A percentile compares a stretch with the other conserved stretches of the same genome.
Conservation (phyloP, 495 filamentous ascomycete species). For the Sphaerosporella brunnea region DNA sequence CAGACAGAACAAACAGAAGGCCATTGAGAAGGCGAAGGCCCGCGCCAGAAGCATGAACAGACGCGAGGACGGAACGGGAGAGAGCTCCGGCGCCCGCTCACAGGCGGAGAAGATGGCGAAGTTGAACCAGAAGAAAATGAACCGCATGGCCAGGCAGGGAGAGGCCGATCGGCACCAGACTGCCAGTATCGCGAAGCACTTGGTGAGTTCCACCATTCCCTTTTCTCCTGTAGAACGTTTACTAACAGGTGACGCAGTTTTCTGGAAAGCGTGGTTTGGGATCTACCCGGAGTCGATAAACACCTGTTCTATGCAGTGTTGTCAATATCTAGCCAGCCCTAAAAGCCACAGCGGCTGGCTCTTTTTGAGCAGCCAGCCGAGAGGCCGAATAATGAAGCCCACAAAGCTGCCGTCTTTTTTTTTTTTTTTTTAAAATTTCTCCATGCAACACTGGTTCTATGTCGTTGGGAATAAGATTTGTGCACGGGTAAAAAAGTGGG, state of each 20-base stretch:
- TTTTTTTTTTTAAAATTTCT: neutral
- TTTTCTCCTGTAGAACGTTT: neutral
- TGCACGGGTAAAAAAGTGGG: neutral
- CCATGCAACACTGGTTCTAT: too few relatives aligned
- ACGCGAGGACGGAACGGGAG: constrained; percentile 58
- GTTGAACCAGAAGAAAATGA: constrained; percentile 93
- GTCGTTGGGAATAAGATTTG: too few relatives aligned
- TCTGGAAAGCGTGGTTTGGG: constrained; percentile 43
- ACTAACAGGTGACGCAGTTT: constrained; percentile 30
- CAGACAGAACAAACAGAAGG: constrained; percentile 20
- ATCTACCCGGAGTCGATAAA: constrained; percentile 36
- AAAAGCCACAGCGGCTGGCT: too few relatives aligned
- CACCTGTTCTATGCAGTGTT: too few relatives aligned
- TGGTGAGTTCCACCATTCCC: constrained; percentile 37
- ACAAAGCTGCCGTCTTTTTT: neutral
- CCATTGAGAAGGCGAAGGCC: constrained; percentile 57
- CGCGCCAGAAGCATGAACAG: constrained; percentile 70
- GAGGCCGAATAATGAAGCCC: neutral
- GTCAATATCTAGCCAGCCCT: too few relatives aligned
- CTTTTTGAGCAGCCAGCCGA: too few relatives aligned
- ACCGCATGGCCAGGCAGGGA: constrained; percentile 86
- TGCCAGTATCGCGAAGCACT: constrained; percentile 67
- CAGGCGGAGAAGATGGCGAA: constrained; percentile 76
- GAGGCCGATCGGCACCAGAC: constrained; percentile 88
- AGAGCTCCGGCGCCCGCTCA: constrained; percentile 36